Evolutionary conservation across 2,329 filamentous ascomycete genomes (phyloP).

Genomic region (Aspergillus cejpii): DNA sequence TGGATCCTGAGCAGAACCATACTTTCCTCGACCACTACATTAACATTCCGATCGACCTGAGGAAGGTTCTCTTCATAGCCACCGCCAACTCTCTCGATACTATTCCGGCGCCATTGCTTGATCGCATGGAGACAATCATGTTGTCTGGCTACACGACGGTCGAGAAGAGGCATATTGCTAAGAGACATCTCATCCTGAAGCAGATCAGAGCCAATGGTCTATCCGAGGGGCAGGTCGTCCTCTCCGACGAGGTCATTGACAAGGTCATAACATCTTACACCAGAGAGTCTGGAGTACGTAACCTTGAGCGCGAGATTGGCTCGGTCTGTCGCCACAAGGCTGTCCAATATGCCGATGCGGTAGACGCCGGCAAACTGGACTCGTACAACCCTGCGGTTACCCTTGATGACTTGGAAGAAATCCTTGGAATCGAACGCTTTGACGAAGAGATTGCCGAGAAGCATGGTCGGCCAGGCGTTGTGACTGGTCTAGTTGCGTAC

Average conservation of each 20-base stretch:
- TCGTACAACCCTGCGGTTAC: slow-evolving; percentile 68
- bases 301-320: slow-evolving; percentile 90
- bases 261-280: slow-evolving; percentile 97
- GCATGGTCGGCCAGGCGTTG: slow-evolving; percentile 73
- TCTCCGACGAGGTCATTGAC: slow-evolving; percentile 78
- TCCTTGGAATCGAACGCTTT: slow-evolving; percentile 86
- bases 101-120: slow-evolving; percentile 85
- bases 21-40: slow-evolving; percentile 95
- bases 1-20: slow-evolving; percentile 95
- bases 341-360: slow-evolving; percentile 86
- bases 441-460: slow-evolving; percentile 94
- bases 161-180: slow-evolving; percentile 93
- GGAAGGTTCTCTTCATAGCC: slow-evolving; percentile 94
- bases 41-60: slow-evolving; percentile 89
- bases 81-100: slow-evolving; percentile 93
- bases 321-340: slow-evolving; percentile 92
- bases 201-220: slow-evolving; percentile 89
- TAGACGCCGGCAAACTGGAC: slow-evolving; percentile 62
- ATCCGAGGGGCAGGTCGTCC: slow-evolving; percentile 62
- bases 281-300: slow-evolving; percentile 90
- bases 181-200: slow-evolving; percentile 89
- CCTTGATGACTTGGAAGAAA: slow-evolving; percentile 76
- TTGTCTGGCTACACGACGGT: slow-evolving; percentile 93
- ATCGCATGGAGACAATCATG: slow-evolving; percentile 94
- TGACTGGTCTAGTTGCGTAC: slow-evolving; percentile 94